Conservation (phyloP, 1,284 basidiomycete genomes). For the Ustilago tritici region DNA sequence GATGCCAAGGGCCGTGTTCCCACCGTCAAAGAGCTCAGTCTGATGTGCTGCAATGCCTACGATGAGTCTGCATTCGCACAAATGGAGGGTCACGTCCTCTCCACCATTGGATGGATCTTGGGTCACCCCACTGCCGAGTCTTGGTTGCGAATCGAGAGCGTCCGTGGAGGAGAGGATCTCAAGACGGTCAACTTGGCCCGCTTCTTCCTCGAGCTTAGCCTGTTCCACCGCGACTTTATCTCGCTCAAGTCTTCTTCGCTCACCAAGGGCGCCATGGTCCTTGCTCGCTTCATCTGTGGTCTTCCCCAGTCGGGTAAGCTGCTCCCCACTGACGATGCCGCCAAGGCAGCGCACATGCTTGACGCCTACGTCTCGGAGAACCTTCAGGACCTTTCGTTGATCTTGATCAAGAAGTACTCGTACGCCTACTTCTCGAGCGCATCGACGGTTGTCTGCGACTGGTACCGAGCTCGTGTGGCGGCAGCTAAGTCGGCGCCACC, state of each 20-base stretch:
- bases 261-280: constrained; percentile 85
- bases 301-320: constrained; percentile 38
- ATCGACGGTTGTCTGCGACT: constrained; percentile 89
- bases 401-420: constrained; percentile 96
- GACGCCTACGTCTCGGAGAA: constrained; percentile 86
- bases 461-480: constrained; percentile 74
- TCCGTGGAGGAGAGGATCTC: constrained; percentile 76
- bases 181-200: constrained; percentile 93
- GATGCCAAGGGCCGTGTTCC: constrained; percentile 98
- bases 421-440: constrained; percentile 94
- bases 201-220: constrained; percentile 97
- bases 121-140: constrained; percentile 98
- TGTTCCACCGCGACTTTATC: constrained; percentile 96
- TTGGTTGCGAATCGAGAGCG: constrained; percentile 81
- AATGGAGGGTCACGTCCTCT: constrained; percentile 88
- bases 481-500: constrained; percentile 32
- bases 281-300: constrained; percentile 82
- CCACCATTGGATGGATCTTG: constrained; percentile 93
- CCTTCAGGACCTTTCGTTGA: constrained; percentile 89
- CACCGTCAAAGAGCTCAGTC: constrained; percentile 89
- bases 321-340: constrained; percentile 37
- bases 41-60: constrained; percentile 94
- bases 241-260: constrained; percentile 85
- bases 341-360: constrained; percentile 77
- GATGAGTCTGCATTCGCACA: constrained; percentile 89